Base-by-base conservation (phyloP, 805 yeast species). In the Kodamaea leandrae region DNA sequence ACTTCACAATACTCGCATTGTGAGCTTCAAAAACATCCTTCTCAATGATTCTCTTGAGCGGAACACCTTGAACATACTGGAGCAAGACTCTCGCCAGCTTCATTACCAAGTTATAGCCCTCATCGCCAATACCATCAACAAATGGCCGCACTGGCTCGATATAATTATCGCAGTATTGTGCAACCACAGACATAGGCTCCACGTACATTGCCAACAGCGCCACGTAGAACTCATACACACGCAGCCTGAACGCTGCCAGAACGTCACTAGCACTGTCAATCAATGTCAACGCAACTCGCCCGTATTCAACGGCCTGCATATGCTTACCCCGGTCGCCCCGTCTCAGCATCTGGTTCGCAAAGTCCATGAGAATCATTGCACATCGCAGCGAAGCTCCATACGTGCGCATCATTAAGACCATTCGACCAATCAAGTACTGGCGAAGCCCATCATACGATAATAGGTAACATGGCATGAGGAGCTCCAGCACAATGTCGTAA, bases 191-290 rank as follows among this genome's bases (percentile, higher is more conserved):
- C 17, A 63, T 28, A 1, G 79, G 73, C 36, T 72, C 76, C 15
- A 67, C 51, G 39, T 61, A 66, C 4, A 61, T 52, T 2, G 76
- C 80, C 45, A 74, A 44, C 3, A 70, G 58, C 16, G 60, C 49
- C 24, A 69, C 60, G 45, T 74, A 76, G 20, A 60, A 48, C 46
- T 71, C 72, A 45, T 72, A 72, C 6, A 73, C 63, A 17, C 52
- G 53, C 41, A 64, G 64, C 26, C 64, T 62, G 36, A 63, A 55
- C 36, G 64, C 63, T 15, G 65, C 50, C 6, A 69, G 57, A 1
- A 66, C 55, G 2, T 61, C 58, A 2, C 60, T 54, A 19, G 55
- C 64, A 15, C 58, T 33, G 10, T 60, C 65, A n/a, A 72, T 51
- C 4, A 74, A 48, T 9, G 51, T 50, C 24, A 73, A 53, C 1